Evolutionary conservation across 2,329 filamentous ascomycete species (phyloP), one percentile per base, ranked within the genome.

Genomic region (Capronia coronata): DNA sequence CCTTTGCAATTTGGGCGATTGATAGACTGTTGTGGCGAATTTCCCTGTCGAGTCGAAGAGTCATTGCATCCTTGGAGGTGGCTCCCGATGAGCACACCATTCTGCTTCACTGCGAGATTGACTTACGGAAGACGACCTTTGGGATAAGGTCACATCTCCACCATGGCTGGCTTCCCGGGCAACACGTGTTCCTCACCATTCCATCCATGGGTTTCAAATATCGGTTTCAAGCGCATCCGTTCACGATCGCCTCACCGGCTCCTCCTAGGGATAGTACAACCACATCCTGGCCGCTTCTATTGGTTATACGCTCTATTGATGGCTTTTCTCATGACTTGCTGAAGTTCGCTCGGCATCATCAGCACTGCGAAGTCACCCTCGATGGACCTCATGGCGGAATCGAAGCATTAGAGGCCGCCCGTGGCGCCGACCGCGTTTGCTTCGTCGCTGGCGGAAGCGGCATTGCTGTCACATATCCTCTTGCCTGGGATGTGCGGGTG

Each of bases 321-420:
- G 80, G 82, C 10, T 84, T 84, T 65, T 79, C 80, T 0, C 65
- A 66, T 2, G 72, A 73, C 43, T 70, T 84, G 7, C 69, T 83
- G 1, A 59, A 66, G 25, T 68, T 79, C 57, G 78, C 79, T 1
- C 67, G 65, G 7, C 58, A 63, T 0, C 68, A 76, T 49, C 57
- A 67, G 4, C 67, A 68, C 1, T 67, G 75, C 0, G 57, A 60
- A 1, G 68, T 83, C 19, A 71, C 75, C 5, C 63, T 84, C n/a
- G 80, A 85, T 56, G 81, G 82, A 0, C 81, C 81, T 0, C 84
- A 85, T 58, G 81, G 81, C 32, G 80, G 76, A 8, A 67, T 69
- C 0, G 74, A 78, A 56, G 76, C 79, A 0, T 66, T 80, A 13
- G 65, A 75, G 14, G 71, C 78, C 60, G 68, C 84, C 1, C 68